Evolutionary conservation across 768 basidiomycete species (phyloP).

Genomic region (Macrolepiota albuminosa): DNA sequence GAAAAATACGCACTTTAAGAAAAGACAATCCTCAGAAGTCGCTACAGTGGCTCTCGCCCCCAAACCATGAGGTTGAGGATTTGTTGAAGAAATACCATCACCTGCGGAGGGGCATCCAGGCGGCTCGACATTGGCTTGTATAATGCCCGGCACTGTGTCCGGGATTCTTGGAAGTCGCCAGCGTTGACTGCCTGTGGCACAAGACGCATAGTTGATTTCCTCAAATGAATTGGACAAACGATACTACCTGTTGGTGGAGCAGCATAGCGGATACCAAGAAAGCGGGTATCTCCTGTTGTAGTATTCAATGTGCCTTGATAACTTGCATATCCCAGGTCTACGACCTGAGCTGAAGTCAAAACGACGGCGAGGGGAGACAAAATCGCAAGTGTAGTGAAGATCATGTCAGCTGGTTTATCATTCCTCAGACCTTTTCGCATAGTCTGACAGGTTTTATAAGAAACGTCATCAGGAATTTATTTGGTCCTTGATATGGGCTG

Average conservation of each 20-base stretch:
- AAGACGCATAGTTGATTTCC: not conserved
- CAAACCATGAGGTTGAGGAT: constrained; percentile 21
- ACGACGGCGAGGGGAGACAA: not conserved
- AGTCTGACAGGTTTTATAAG: not conserved
- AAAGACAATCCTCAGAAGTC: constrained; percentile 36
- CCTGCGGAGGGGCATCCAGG: constrained; percentile 25
- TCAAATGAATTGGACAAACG: not conserved
- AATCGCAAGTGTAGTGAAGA: not conserved
- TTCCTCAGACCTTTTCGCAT: not conserved
- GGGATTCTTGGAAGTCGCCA: constrained; percentile 31
- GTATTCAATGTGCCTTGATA: constrained; percentile 36
- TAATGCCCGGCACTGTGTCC: constrained; percentile 20
- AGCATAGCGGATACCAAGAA: constrained; percentile 45
- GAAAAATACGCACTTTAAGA: constrained; percentile 28
- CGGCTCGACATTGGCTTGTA: constrained; percentile 27
- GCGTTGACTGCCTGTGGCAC: constrained; percentile 24
- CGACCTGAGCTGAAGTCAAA: constrained; percentile 16
- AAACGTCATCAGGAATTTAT: too few species aligned
- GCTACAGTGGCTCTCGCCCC: constrained; percentile 3
- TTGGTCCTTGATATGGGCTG: not conserved
- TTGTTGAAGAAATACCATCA: constrained; percentile 24
- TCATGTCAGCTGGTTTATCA: not conserved
- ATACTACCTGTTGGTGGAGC: constrained; percentile 40
- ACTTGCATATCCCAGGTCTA: constrained; percentile 41
- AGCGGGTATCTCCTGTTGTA: constrained; percentile 28